Base-by-base conservation (phyloP, 2,329 filamentous ascomycete species). In the Alternaria angustiovoidea region DNA sequence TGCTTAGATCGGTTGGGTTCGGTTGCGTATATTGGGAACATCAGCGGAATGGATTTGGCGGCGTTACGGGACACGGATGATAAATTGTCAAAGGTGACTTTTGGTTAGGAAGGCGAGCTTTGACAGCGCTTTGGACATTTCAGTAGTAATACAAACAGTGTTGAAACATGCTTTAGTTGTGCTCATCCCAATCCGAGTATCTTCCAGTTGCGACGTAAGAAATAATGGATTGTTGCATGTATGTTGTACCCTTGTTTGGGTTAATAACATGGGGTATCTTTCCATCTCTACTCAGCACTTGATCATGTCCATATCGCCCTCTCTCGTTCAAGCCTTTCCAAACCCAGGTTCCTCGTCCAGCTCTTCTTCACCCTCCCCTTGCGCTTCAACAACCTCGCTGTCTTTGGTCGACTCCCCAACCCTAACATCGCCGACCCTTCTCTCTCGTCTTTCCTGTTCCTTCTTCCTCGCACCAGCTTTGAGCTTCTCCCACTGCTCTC, bases 401-500 rank as follows among this genome's bases (percentile, higher is more conserved):
- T 67, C 68, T 59, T 58, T 68, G 3, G 56, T 61, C 14, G 53
- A 60, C 18, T 71, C 61, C 2, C 58, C 63, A 6, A 61, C 54
- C 47, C 63, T 68, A 2, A 63, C 32, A 34, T 67, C 63, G 2
- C 46, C 49, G 4, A 63, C 34, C 30, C 59, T 62, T 59, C 58
- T 67, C 55, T 74, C 72, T 24, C 67, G 34, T 34, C 73, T 60
- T 65, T 77, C 75, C 46, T 57, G 41, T 62, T 76, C 73, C 63
- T 76, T 74, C 65, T 74, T 76, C 53, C 76, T 55, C 2, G 89
- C 89, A 0, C 87, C 87, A 47, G 88, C 87, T 75, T 91, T 90
- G 66, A 92, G 76, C 67, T 87, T 87, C 75, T 91, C 88, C 88
- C 88, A 91, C 60, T 87, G 84, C 57, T 89, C 86, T 51, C 87